Conservation (phyloP, 495 filamentous ascomycete genomes). For the Amphirosellinia nigrospora region DNA sequence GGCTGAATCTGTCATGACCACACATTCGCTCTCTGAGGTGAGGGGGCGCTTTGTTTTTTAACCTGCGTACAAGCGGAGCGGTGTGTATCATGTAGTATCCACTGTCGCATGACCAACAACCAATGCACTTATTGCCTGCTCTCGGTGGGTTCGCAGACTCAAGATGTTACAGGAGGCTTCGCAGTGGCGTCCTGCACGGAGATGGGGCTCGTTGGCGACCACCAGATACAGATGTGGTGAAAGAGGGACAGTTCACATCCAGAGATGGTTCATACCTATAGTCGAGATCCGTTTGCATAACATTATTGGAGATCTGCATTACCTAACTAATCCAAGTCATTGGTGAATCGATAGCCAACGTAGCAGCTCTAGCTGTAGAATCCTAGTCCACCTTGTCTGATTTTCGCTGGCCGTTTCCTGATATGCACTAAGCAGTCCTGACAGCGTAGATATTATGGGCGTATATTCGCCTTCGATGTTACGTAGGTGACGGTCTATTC, state of each 20-base stretch:
- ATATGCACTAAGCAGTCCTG: background rate
- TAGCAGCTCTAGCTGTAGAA: constrained; percentile 1
- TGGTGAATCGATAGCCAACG: constrained; percentile 4
- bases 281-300: background rate
- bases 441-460: background rate
- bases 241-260: no score
- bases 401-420: background rate
- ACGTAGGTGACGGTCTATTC: background rate
- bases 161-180: background rate
- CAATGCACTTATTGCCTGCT: background rate
- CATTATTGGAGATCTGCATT: background rate
- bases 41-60: background rate
- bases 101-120: constrained; percentile 15
- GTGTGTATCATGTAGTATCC: background rate
- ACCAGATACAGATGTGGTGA: background rate
- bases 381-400: background rate
- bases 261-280: no score
- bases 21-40: background rate
- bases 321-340: background rate
- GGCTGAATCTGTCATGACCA: constrained; percentile 3
- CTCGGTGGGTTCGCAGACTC: background rate
- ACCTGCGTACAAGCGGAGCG: background rate
- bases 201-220: constrained; percentile 4
- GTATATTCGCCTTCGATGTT: background rate
- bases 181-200: background rate